A percentile compares a stretch with the other conserved stretches of the same genome.
Evolutionary conservation across 345 rosid species (phyloP).

Genomic region (Hibiscus trionum): DNA sequence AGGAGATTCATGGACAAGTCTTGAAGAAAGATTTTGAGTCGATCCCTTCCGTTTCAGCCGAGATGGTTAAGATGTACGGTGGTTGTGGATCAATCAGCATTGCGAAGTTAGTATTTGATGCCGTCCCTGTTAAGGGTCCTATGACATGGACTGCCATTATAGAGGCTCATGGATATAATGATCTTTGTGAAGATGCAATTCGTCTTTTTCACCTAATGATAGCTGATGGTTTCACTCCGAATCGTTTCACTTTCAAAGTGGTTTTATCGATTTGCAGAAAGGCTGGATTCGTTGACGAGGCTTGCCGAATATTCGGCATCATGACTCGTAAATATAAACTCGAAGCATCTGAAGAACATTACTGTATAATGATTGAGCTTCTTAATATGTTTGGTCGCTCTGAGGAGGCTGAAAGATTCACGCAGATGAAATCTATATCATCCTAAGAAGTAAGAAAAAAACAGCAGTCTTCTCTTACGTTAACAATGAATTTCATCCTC

Average conservation of each 20-base stretch:
- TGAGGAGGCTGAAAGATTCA: conserved; percentile 41
- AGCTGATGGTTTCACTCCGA: conserved; percentile 50
- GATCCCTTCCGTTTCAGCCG: conserved; percentile 58
- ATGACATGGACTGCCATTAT: conserved; percentile 77
- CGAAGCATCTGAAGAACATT: conserved; percentile 41
- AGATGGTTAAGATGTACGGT: conserved; percentile 65
- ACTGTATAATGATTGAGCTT: conserved; percentile 33
- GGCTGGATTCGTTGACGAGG: conserved; percentile 70
- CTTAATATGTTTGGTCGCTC: conserved; percentile 31
- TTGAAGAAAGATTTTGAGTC: conserved; percentile 53
- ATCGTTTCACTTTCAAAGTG: conserved; percentile 59
- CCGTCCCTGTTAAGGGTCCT: conserved; percentile 59
- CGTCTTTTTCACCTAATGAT: conserved; percentile 53
- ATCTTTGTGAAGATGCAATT: conserved; percentile 41
- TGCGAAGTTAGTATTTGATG: conserved; percentile 48
- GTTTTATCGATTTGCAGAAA: conserved; percentile 54
- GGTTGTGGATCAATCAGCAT: conserved; percentile 37
- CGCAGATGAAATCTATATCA: conserved; percentile 22
- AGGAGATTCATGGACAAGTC: conserved; percentile 67
- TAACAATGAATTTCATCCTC: too few species aligned
- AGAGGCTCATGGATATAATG: conserved; percentile 50
- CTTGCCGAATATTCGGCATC: conserved; percentile 38
- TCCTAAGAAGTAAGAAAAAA: background rate
- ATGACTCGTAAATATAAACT: conserved; percentile 42
- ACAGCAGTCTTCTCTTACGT: background rate